A percentile compares a stretch with the other conserved stretches of the same genome.
These are phyloP conservation scores for Plasmodium vinckei DNA, from an alignment of 169 alveolate species.

Conservation along the genomic window DNA sequence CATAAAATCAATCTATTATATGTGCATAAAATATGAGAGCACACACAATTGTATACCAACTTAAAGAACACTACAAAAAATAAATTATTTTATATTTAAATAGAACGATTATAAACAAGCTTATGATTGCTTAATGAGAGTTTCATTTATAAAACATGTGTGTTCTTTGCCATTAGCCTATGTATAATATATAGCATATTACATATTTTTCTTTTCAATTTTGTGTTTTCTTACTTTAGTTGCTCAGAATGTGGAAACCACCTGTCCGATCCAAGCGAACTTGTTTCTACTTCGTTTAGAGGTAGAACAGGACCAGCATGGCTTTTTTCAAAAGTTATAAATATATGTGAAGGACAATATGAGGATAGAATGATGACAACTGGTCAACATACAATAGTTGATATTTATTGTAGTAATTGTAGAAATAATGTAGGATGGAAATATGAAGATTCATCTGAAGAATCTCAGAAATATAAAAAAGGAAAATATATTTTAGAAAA, in stretches of 20 bases:
- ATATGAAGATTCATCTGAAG: constrained; percentile 86
- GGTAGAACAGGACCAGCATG: constrained; percentile 93
- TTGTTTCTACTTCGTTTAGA: constrained; percentile 84
- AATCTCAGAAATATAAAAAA: constrained; percentile 87
- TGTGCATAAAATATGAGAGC: background rate
- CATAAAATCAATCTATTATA: no score
- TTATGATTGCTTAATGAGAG: background rate
- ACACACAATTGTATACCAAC: background rate
- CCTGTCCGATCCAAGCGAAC: constrained; percentile 79
- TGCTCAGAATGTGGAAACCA: constrained; percentile 83
- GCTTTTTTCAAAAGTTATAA: constrained; percentile 90
- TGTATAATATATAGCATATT: background rate
- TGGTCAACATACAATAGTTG: constrained; percentile 91
- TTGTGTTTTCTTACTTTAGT: constrained; percentile 22
- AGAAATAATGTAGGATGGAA: constrained; percentile 91
- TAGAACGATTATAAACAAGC: no score
- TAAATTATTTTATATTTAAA: background rate
- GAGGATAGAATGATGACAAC: constrained; percentile 94
- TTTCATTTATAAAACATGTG: background rate
- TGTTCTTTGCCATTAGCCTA: background rate
- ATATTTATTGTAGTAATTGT: constrained; percentile 91
- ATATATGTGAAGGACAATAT: constrained; percentile 89
- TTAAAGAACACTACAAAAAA: background rate
- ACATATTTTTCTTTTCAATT: no score
- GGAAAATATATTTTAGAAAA: constrained; percentile 88